Evolutionary conservation across 108 stramenopile species (phyloP).

Genomic region (Stephanodiscus minutulus): DNA sequence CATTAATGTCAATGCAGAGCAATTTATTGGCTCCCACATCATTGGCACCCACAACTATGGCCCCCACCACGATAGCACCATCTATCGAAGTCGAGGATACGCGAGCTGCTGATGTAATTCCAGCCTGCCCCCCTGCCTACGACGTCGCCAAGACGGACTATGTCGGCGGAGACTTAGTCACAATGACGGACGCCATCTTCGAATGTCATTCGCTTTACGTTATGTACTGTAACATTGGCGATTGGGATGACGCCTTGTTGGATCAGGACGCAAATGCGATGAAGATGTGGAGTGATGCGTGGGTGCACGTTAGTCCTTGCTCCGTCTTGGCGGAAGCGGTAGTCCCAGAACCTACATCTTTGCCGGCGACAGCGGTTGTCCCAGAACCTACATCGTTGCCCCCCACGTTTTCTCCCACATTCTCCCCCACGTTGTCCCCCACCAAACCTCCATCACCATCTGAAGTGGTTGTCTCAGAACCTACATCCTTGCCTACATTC

Average conservation of each 20-base stretch:
- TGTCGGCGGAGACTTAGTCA: conserved; percentile 2
- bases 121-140: conserved; percentile 11
- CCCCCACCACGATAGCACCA: not conserved
- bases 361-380: too few species aligned
- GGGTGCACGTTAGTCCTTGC: conserved; percentile 6
- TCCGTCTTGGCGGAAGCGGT: not conserved
- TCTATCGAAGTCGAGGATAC: not conserved
- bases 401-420: not conserved
- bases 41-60: too few species aligned
- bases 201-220: not conserved
- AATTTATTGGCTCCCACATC: too few species aligned
- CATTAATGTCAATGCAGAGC: not conserved
- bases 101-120: not conserved
- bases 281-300: conserved; percentile 7
- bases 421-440: too few species aligned
- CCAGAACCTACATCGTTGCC: too few species aligned
- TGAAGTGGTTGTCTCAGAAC: too few species aligned
- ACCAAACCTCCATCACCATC: too few species aligned
- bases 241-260: conserved; percentile 8
- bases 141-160: conserved; percentile 9
- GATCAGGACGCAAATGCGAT: not conserved
- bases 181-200: conserved; percentile 7
- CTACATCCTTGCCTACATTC: not conserved
- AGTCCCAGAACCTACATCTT: not conserved
- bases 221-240: conserved; percentile 11